A percentile compares a stretch with the other conserved stretches of the same genome.
phyloP scores from a whole-genome alignment of 805 yeast genomes.

The Candida boidinii region DNA sequence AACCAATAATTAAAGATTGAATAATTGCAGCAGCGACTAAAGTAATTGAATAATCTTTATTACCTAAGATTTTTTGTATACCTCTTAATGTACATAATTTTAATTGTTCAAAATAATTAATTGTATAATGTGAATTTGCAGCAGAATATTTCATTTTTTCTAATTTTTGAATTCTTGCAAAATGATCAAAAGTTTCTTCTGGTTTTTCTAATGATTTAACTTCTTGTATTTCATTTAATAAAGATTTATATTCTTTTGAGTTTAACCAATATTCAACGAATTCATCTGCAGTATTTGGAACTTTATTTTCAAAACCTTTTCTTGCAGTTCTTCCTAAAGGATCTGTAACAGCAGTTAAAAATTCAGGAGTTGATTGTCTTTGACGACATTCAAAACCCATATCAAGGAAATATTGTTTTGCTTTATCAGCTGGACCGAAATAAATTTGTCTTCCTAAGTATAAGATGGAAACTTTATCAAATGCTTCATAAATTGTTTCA shows the following conservation, averaged over 20 bases:
- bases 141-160: constrained; percentile 31
- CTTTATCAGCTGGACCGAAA: constrained; percentile 47
- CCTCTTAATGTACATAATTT: constrained; percentile 46
- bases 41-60: constrained; percentile 42
- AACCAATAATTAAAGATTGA: constrained; percentile 53
- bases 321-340: constrained; percentile 45
- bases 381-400: constrained; percentile 62
- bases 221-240: constrained; percentile 27
- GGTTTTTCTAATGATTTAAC: constrained; percentile 22
- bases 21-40: constrained; percentile 43
- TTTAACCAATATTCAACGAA: constrained; percentile 50
- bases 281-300: constrained; percentile 49
- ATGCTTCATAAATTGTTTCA: constrained; percentile 52
- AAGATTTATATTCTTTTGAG: constrained; percentile 21
- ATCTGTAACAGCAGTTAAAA: constrained; percentile 58
- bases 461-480: constrained; percentile 51
- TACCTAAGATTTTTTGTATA: constrained; percentile 44
- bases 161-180: constrained; percentile 20
- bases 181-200: constrained; percentile 24
- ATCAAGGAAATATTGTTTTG: constrained; percentile 45
- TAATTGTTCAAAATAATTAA: constrained; percentile 41
- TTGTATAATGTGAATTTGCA: constrained; percentile 27
- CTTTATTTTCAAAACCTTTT: constrained; percentile 45
- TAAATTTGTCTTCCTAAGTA: constrained; percentile 56
- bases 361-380: constrained; percentile 65